Percentiles rank a stretch among this genome's conserved stretches.
phyloP scores from a whole-genome alignment of 257 asterid genomes.

The Lycium barbarum region DNA sequence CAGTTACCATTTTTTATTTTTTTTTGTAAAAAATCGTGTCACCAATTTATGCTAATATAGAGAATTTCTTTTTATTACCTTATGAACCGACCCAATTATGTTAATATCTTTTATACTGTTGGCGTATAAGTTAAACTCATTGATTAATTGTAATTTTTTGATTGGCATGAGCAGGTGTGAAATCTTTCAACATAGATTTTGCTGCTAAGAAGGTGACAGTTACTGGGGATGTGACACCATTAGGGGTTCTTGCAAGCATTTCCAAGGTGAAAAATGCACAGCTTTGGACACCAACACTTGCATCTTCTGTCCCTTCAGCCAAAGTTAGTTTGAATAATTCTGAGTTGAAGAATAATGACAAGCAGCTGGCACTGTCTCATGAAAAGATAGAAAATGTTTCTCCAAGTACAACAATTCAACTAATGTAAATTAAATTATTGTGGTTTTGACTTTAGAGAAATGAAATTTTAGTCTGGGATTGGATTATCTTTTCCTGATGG shows the following conservation, averaged over 20 bases:
- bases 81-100: not conserved
- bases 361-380: not conserved
- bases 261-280: constrained; percentile 38
- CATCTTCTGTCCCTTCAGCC: constrained; percentile 21
- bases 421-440: not conserved
- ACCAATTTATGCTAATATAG: too few relatives aligned
- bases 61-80: not conserved
- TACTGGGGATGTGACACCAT: constrained; percentile 38
- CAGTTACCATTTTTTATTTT: not conserved
- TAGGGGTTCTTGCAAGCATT: constrained; percentile 36
- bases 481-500: not conserved
- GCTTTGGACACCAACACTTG: constrained; percentile 45
- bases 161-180: constrained; percentile 34
- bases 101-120: not conserved
- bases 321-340: constrained; percentile 16
- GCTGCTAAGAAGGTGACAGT: constrained; percentile 33
- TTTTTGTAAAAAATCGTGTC: too few relatives aligned
- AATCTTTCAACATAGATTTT: constrained; percentile 33
- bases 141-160: not conserved
- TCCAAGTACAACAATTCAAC: constrained; percentile 8
- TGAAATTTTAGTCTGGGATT: not conserved
- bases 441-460: constrained; percentile 16
- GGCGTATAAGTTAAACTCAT: not conserved
- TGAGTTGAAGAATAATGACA: constrained; percentile 17
- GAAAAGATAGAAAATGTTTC: constrained; percentile 13